Evolutionary conservation across 352 stramenopile genomes (phyloP), one percentile per base, ranked within the genome.

Genomic region (Phytophthora cactorum): DNA sequence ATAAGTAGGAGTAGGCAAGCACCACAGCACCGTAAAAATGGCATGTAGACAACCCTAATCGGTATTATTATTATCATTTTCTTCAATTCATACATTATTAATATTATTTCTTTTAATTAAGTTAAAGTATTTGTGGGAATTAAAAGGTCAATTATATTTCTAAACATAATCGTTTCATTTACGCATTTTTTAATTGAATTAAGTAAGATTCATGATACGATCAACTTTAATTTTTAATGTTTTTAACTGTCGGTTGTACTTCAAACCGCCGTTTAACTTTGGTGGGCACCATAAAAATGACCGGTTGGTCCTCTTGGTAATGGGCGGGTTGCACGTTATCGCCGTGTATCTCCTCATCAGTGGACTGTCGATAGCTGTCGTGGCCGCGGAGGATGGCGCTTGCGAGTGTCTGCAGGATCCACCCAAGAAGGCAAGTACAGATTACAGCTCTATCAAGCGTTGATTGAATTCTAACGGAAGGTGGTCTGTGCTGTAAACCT

Each of bases 401-500:
- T 80, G 73, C 38, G 49, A 62, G 32, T 73, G 59, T 52, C 49
- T 81, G 41, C 56, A 73, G 27, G 70, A 77, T 15, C 63, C 63
- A 7, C 70, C 74, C 3, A 54, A 36, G 44, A 68, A 77, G 69
- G 72, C 52, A 59, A 39, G 68, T 46, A 2, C 12, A 29, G 29
- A 36, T 31, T 11, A 39, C 31, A 36, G 39, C 25, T 34, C 45
- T 3, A 52, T 50, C 22, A 28, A 32, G 7, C 17, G 10, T 8
- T 44, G 27, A 34, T 58, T 15, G 4, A 47, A 1, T 32, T 50
- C 38, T 62, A 68, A 67, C 43, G 49, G 39, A 32, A 17, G 5
- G 12, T 41, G 41, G 55, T 11, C 43, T 63, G 10, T 39, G 27
- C 32, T 60, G 43, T 63, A n/a, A 34, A 68, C 11, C n/a, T 52